Conservation (phyloP, 2,329 filamentous ascomycete genomes). For the Fusarium subtropicale region DNA sequence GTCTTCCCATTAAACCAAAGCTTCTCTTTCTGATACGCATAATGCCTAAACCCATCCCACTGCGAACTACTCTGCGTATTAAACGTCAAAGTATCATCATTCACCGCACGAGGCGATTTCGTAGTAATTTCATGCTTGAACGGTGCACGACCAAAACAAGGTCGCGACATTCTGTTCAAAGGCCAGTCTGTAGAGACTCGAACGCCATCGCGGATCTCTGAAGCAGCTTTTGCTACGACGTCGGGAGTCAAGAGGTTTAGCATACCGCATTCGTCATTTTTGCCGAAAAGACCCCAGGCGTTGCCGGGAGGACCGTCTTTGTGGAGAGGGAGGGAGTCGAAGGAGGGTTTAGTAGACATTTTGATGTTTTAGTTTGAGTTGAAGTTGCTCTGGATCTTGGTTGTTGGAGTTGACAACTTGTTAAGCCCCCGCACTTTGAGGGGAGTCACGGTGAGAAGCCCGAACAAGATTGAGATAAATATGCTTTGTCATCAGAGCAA, state of each 20-base stretch:
- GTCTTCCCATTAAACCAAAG: constrained; percentile 51
- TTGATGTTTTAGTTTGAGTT: rapidly evolving
- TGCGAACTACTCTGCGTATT: constrained; percentile 56
- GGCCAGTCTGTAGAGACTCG: constrained; percentile 53
- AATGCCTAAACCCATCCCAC: constrained; percentile 56
- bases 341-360: constrained; percentile 46
- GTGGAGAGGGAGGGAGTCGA: constrained; percentile 61
- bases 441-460: constrained; percentile 10
- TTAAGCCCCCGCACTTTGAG: constrained; percentile 17
- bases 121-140: constrained; percentile 48
- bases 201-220: constrained; percentile 48
- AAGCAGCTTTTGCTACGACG: constrained; percentile 40
- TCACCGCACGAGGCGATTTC: constrained; percentile 47
- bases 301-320: constrained; percentile 63
- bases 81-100: constrained; percentile 51
- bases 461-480: neutral
- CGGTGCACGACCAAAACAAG: constrained; percentile 50
- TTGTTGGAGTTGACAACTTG: neutral
- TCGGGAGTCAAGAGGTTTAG: constrained; percentile 64
- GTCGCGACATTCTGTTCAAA: constrained; percentile 48
- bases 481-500: neutral
- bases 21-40: constrained; percentile 53
- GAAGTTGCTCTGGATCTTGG: neutral
- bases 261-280: constrained; percentile 63
- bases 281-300: constrained; percentile 67